Evolutionary conservation across 2,329 filamentous ascomycete species (phyloP), one percentile per base, ranked within the genome.

Genomic region (Aspergillus niger): DNA sequence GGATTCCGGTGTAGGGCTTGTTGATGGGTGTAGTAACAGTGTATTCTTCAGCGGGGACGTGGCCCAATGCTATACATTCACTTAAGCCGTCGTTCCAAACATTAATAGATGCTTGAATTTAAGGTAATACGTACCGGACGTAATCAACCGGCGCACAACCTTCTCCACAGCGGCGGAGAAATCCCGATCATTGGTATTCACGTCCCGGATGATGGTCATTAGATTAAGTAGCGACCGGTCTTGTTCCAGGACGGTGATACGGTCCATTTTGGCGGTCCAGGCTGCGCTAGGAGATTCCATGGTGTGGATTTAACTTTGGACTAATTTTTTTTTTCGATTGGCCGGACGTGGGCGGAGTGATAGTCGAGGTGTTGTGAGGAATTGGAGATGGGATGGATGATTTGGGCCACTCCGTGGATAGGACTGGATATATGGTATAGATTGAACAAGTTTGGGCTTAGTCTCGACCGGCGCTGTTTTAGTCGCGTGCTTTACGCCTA

Each of bases 151-250:
- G 6, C 51, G 55, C 3, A 55, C 58, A 7, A 66, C 57, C 30
- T 59, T 64, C 38, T 66, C 60, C 2, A 61, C 56, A 2, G 62
- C 59, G 4, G 59, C 49, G 11, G 49, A 55, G 41, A 66, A 64
- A 8, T 57, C 55, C 20, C 54, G 54, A 17, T 53, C 32, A 4
- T 52, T 30, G 3, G 64, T 66, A n/a, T 55, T 59, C 7, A 24
- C 30, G n/a, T 64, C 62, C 10, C 64, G 64, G 36, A 66, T 62
- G 13, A 54, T 64, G n/a, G 64, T 66, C 62, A 66, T 66, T 6
- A 66, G 52, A 20, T 38, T 58, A 5, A 66, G 54, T 10, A 66
- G 55, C 2, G 53, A 47, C 39, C 38, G 48, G 22, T 60, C 60
- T 36, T 66, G 64, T 8, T 59, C 59, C 6, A 66, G 57, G n/a